Conservation (phyloP, 192 early-diverging fungal genomes). For the Phlyctochytrium bullatum region DNA sequence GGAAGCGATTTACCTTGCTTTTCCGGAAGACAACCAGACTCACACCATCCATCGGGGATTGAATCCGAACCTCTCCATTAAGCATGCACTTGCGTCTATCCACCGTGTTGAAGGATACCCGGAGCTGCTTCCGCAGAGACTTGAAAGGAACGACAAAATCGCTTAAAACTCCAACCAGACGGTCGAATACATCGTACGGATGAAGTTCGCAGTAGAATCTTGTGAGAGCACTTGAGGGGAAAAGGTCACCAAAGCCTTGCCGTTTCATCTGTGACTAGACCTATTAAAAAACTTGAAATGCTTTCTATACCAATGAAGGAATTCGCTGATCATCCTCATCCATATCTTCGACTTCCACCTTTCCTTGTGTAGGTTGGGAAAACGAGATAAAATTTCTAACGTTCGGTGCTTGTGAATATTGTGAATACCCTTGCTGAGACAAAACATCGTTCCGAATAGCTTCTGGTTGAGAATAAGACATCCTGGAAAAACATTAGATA, state of each 20-base stretch:
- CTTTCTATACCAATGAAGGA: too few species aligned
- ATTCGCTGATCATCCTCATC: neutral
- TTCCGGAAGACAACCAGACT: slow-evolving; percentile 62
- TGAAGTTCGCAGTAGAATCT: slow-evolving; percentile 37
- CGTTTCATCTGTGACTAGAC: slow-evolving; percentile 12
- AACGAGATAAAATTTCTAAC: slow-evolving; percentile 34
- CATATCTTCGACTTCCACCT: neutral
- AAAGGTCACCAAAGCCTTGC: slow-evolving; percentile 35
- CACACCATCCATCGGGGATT: slow-evolving; percentile 36
- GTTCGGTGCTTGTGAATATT: slow-evolving; percentile 15
- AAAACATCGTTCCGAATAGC: slow-evolving; percentile 37
- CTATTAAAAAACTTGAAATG: too few species aligned
- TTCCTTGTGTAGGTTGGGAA: slow-evolving; percentile 48
- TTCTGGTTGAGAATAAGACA: slow-evolving; percentile 50
- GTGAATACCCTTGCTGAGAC: slow-evolving; percentile 9
- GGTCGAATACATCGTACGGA: slow-evolving; percentile 18
- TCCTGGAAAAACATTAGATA: too few species aligned
- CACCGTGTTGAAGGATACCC: slow-evolving; percentile 56
- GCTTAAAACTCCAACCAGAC: slow-evolving; percentile 23
- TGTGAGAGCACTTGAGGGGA: slow-evolving; percentile 36
- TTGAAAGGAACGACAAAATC: slow-evolving; percentile 46
- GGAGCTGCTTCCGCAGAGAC: slow-evolving; percentile 13
- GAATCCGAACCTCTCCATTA: slow-evolving; percentile 57
- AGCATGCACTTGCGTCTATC: slow-evolving; percentile 64
- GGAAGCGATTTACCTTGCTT: slow-evolving; percentile 43